A percentile compares a stretch with the other conserved stretches of the same genome.
Evolutionary conservation across 169 alveolate species (phyloP).

Genomic region (Plasmodium ovale): DNA sequence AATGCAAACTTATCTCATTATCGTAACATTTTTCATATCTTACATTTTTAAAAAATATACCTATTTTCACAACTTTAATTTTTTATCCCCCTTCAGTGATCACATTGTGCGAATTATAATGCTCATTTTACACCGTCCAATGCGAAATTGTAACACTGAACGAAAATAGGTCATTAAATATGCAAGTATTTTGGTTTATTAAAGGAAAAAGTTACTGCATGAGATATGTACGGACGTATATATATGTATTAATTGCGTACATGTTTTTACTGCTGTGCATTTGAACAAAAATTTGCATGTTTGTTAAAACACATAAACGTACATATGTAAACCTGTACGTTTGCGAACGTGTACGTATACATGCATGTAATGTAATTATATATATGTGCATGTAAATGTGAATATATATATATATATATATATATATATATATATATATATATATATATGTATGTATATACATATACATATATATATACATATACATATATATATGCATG

Average conservation of each 20-base stretch:
- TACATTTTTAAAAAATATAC: conserved; percentile 1
- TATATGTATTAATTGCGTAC: not conserved
- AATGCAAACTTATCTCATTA: not conserved
- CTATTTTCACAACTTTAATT: not conserved
- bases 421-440: not conserved
- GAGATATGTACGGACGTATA: not conserved
- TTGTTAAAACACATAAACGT: not conserved
- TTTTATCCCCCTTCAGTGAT: conserved; percentile 12
- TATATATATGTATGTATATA: not conserved
- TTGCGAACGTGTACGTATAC: not conserved
- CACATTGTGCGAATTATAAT: conserved; percentile 43
- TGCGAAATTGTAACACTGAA: conserved; percentile 16
- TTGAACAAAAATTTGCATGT: conserved; percentile 9
- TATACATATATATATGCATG: not conserved
- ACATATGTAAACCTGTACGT: not conserved
- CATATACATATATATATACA: conserved; percentile 5
- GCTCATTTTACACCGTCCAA: conserved; percentile 52
- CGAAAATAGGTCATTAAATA: not conserved
- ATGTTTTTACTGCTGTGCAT: not conserved
- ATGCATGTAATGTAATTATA: not conserved
- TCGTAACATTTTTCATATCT: too few relatives aligned
- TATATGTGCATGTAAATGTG: not conserved
- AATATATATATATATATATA: not conserved
- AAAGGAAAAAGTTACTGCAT: conserved; percentile 6
- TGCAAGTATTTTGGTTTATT: not conserved